Conservation (phyloP, 2,329 filamentous ascomycete genomes). For the Davidsoniella eucalypti region DNA sequence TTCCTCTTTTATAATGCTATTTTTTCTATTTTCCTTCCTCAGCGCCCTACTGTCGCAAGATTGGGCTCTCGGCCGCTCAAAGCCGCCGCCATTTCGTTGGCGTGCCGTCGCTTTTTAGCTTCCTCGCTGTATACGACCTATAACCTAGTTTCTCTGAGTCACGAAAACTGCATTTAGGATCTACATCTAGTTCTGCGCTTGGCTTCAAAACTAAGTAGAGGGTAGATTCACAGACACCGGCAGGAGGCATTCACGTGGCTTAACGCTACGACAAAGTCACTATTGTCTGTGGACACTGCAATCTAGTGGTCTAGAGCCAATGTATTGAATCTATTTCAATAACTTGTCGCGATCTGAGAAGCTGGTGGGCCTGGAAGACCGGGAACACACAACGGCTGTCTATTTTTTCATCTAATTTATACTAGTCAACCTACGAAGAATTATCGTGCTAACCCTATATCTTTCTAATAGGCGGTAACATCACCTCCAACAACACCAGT, state of each 20-base stretch:
- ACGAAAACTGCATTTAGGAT: background rate
- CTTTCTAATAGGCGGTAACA: constrained; percentile 54
- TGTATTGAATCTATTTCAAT: background rate
- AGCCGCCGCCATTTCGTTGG: too few relatives aligned
- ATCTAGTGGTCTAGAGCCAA: background rate
- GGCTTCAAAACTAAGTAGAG: too few relatives aligned
- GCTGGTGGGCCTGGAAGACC: background rate
- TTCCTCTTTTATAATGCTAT: background rate
- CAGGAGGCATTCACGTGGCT: too few relatives aligned
- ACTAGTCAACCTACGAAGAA: background rate
- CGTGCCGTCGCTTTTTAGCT: too few relatives aligned
- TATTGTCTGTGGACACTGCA: too few relatives aligned
- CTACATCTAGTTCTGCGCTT: too few relatives aligned
- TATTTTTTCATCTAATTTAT: background rate
- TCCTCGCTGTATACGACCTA: too few relatives aligned
- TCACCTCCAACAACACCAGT: constrained; percentile 85
- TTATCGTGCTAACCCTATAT: constrained; percentile 18
- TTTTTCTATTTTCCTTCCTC: background rate
- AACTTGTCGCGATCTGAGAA: background rate
- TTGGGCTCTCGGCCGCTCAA: background rate
- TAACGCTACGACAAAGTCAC: too few relatives aligned
- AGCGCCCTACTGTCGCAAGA: too few relatives aligned
- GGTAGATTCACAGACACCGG: too few relatives aligned
- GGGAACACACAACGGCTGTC: background rate
- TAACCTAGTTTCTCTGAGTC: background rate